Conservation (phyloP, 345 rosid genomes). For the Eucalyptus polybractea region DNA sequence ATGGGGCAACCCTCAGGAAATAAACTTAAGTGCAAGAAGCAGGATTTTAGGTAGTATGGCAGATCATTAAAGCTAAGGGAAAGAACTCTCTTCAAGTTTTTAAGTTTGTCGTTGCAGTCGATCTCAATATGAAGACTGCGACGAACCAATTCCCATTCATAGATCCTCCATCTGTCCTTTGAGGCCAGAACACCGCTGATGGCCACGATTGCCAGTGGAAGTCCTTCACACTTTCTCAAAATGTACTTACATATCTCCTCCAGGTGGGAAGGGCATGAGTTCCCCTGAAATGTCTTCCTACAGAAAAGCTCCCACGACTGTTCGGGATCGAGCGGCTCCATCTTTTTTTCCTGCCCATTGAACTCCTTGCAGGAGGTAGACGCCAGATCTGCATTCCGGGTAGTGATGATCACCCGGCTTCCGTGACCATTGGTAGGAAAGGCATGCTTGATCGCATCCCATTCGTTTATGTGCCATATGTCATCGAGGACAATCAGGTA, state of each 20-base stretch:
- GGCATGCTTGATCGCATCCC: slow-evolving; percentile 17
- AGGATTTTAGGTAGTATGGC: slow-evolving; percentile 26
- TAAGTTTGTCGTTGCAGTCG: slow-evolving; percentile 6
- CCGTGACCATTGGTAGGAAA: slow-evolving; percentile 9
- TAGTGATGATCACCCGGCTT: slow-evolving; percentile 21
- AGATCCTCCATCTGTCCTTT: slow-evolving; percentile 3
- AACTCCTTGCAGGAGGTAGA: slow-evolving; percentile 2
- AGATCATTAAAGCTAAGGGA: slow-evolving; percentile 31
- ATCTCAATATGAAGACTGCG: slow-evolving; percentile 17
- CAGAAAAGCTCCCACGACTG: slow-evolving; percentile 21
- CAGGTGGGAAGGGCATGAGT: slow-evolving; percentile 15
- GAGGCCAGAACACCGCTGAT: slow-evolving; percentile 27
- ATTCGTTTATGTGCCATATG: slow-evolving; percentile 11
- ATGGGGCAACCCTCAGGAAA: slow-evolving; percentile 23
- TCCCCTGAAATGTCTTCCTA: slow-evolving; percentile 14
- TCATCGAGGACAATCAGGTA: slow-evolving; percentile 25
- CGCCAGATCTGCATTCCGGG: slow-evolving; percentile 9
- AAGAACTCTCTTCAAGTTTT: slow-evolving; percentile 12
- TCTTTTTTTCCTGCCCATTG: slow-evolving; percentile 1
- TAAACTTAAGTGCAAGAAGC: slow-evolving; percentile 26
- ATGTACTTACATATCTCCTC: slow-evolving; percentile 7
- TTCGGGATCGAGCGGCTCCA: slow-evolving; percentile 8
- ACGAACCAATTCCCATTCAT: slow-evolving; percentile 20
- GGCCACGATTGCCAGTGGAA: slow-evolving; percentile 33
- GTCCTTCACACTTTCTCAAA: slow-evolving; percentile 21